These are phyloP conservation scores for Aspergillus conjunctus DNA, from an alignment of 495 filamentous ascomycete species.

Conservation along the genomic window DNA sequence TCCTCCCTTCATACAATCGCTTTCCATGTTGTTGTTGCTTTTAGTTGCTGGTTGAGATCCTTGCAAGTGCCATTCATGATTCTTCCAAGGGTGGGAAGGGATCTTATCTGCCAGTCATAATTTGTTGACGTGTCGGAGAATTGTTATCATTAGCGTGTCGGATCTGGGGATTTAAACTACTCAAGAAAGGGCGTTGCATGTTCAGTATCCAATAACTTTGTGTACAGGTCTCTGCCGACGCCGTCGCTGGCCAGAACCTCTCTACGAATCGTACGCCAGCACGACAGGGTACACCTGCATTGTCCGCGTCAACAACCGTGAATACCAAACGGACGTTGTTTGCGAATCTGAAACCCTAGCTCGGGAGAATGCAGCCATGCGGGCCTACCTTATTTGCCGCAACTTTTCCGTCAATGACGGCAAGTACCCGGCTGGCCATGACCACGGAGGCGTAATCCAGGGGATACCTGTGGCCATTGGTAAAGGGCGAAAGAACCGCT, in stretches of 20 bases:
- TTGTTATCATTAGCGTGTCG: conserved; percentile 17
- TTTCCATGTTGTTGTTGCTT: conserved; percentile 3
- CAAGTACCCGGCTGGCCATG: conserved; percentile 75
- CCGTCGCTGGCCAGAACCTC: conserved; percentile 91
- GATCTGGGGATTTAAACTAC: not conserved
- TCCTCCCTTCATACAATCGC: not conserved
- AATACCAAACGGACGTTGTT: conserved; percentile 89
- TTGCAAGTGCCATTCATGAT: conserved; percentile 5
- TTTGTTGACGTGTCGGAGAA: conserved; percentile 19
- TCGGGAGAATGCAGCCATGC: conserved; percentile 93
- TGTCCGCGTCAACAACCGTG: conserved; percentile 92
- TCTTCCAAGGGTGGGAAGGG: not conserved
- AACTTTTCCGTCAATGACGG: conserved; percentile 98
- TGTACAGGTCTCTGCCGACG: conserved; percentile 88
- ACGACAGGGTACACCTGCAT: conserved; percentile 80
- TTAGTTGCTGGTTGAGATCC: not conserved
- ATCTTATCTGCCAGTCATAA: conserved; percentile 17
- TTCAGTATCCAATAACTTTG: conserved; percentile 23
- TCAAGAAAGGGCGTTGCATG: conserved; percentile 8
- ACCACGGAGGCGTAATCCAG: conserved; percentile 77
- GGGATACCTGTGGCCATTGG: conserved; percentile 78
- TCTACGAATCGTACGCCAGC: conserved; percentile 74
- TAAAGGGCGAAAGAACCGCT: conserved; percentile 52
- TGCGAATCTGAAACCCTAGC: conserved; percentile 81
- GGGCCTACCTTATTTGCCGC: conserved; percentile 95